Conservation (phyloP, 805 yeast species). For the Pichia rugopelliculosa region DNA sequence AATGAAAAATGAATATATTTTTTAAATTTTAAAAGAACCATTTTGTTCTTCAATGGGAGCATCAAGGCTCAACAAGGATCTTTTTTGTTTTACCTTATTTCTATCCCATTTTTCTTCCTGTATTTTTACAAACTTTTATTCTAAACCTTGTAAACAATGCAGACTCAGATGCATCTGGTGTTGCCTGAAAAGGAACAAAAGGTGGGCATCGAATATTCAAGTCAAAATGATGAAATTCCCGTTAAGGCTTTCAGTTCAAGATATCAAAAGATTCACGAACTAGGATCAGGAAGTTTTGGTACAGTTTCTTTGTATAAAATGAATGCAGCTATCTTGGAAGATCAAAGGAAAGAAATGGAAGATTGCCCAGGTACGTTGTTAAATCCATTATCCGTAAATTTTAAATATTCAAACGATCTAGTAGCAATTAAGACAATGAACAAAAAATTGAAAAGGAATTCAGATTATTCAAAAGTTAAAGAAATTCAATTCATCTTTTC, state of each 20-base stretch:
- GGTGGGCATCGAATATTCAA: not conserved
- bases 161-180: not conserved
- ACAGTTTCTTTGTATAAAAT: conserved; percentile 57
- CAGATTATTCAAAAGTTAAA: conserved; percentile 51
- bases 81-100: not conserved
- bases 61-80: not conserved
- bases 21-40: not conserved
- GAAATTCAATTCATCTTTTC: conserved; percentile 62
- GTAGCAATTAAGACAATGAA: conserved; percentile 85
- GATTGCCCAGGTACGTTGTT: conserved; percentile 40
- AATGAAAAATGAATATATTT: too few relatives aligned
- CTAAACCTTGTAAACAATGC: too few relatives aligned
- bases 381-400: conserved; percentile 30
- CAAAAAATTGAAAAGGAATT: conserved; percentile 41
- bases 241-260: conserved; percentile 34
- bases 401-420: conserved; percentile 19
- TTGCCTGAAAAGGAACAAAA: not conserved
- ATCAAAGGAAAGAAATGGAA: conserved; percentile 18
- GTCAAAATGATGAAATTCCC: conserved; percentile 23
- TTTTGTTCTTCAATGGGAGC: not conserved
- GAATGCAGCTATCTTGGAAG: conserved; percentile 16
- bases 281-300: conserved; percentile 78
- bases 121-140: too few relatives aligned
- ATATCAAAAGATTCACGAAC: conserved; percentile 43
- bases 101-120: not conserved